phyloP scores from a whole-genome alignment of 805 yeast species.

The Cyberlindnera americana region DNA sequence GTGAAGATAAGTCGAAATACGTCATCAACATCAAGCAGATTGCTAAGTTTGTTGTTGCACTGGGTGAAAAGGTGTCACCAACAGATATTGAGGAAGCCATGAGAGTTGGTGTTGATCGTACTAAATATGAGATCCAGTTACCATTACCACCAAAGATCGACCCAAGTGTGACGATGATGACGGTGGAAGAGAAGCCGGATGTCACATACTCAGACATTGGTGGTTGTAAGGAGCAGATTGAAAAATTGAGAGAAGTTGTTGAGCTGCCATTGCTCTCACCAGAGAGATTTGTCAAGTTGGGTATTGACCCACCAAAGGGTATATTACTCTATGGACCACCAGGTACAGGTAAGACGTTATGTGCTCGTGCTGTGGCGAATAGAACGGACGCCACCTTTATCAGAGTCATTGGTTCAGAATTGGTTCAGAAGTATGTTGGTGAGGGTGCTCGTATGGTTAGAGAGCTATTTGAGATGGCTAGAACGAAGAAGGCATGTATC shows the following conservation, averaged over 20 bases:
- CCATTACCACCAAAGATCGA: constrained; percentile 98
- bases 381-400: constrained; percentile 99
- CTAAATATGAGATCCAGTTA: constrained; percentile 92
- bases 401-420: constrained; percentile 96
- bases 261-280: constrained; percentile 92
- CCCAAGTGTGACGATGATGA: constrained; percentile 99
- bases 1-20: constrained; percentile 83
- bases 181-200: constrained; percentile 99
- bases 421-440: constrained; percentile 98
- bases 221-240: constrained; percentile 98
- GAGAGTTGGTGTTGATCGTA: constrained; percentile 99
- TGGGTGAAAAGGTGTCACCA: constrained; percentile 96
- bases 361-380: constrained; percentile 99
- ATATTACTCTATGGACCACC: constrained; percentile 96
- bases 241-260: constrained; percentile 92
- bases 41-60: constrained; percentile 94
- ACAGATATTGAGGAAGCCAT: constrained; percentile 99
- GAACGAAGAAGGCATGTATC: constrained; percentile 96
- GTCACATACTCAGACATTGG: constrained; percentile 98
- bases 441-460: constrained; percentile 99
- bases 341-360: constrained; percentile 96
- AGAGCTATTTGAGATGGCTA: constrained; percentile 98
- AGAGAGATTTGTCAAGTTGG: constrained; percentile 93
- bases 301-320: constrained; percentile 99
- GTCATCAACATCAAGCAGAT: constrained; percentile 96